A percentile compares a stretch with the other conserved stretches of the same genome.
These are phyloP conservation scores for Aegle marmelos DNA, from an alignment of 345 rosid species.

Conservation along the genomic window DNA sequence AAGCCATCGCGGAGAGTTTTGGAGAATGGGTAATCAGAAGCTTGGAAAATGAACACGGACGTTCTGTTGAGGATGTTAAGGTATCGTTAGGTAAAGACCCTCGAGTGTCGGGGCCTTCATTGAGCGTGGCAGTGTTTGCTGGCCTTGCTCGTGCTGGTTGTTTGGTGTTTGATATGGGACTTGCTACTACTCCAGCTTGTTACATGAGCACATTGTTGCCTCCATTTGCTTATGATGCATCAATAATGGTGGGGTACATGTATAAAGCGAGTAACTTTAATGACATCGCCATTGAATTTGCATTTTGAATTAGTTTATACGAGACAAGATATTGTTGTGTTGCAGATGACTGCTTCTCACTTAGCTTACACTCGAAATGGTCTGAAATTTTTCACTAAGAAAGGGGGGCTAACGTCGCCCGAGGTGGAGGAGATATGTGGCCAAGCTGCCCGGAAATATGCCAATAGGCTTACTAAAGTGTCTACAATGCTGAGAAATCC, in stretches of 20 bases:
- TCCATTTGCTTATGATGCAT: slow-evolving; percentile 77
- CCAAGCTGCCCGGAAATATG: slow-evolving; percentile 68
- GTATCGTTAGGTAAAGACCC: slow-evolving; percentile 88
- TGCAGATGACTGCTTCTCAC: slow-evolving; percentile 94
- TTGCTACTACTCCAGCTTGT: slow-evolving; percentile 96
- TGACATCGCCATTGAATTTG: no score
- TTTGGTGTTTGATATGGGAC: slow-evolving; percentile 74
- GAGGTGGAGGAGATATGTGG: slow-evolving; percentile 86
- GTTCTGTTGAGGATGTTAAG: slow-evolving; percentile 31
- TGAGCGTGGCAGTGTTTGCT: slow-evolving; percentile 74
- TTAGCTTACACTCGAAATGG: slow-evolving; percentile 91
- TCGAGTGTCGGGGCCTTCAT: slow-evolving; percentile 54
- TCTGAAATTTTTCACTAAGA: slow-evolving; percentile 80
- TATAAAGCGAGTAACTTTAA: no score
- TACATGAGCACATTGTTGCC: slow-evolving; percentile 81
- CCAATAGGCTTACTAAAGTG: slow-evolving; percentile 59
- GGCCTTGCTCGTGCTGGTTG: slow-evolving; percentile 86
- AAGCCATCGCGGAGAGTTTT: slow-evolving; percentile 87
- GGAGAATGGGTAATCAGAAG: slow-evolving; percentile 74
- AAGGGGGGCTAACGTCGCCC: slow-evolving; percentile 77
- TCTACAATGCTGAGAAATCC: slow-evolving; percentile 46
- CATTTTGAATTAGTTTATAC: no score
- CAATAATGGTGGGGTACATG: slow-evolving; percentile 56
- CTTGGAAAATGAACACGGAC: slow-evolving; percentile 34
- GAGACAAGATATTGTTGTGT: not conserved